Evolutionary conservation across 306 rosid species (phyloP).

Genomic region (Trifolium fragiferum): DNA sequence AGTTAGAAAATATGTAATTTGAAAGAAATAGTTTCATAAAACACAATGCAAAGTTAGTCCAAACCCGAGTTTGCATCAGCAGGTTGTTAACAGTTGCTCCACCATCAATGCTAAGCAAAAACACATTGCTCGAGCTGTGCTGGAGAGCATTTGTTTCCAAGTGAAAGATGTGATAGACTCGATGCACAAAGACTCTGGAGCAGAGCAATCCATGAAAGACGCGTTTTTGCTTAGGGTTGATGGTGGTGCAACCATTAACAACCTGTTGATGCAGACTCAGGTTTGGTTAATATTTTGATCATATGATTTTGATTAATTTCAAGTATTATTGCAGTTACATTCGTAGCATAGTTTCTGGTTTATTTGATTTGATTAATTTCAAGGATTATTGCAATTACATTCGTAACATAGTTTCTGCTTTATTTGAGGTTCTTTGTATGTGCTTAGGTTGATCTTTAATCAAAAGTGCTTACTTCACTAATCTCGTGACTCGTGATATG

Average conservation of each 20-base stretch:
- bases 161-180: conserved; percentile 88
- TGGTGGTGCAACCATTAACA: conserved; percentile 88
- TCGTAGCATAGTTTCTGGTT: too few relatives aligned
- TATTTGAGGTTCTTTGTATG: too few relatives aligned
- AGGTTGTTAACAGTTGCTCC: conserved; percentile 86
- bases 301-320: too few relatives aligned
- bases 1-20: conserved; percentile 7
- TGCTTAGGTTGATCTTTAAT: too few relatives aligned
- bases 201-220: conserved; percentile 34
- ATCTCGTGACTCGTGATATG: too few relatives aligned
- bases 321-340: too few relatives aligned
- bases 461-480: too few relatives aligned
- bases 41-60: conserved; percentile 33
- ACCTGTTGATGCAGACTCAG: conserved; percentile 92
- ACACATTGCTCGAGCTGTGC: conserved; percentile 86
- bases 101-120: conserved; percentile 84
- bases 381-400: too few relatives aligned
- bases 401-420: too few relatives aligned
- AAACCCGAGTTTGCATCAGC: conserved; percentile 83
- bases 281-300: conserved; percentile 44
- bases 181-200: conserved; percentile 74
- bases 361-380: too few relatives aligned
- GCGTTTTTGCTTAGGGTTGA: conserved; percentile 79
- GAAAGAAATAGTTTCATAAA: conserved; percentile 5
- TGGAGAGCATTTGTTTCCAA: conserved; percentile 90